phyloP scores from a whole-genome alignment of 345 rosid genomes.

The Iberis pinnata region DNA sequence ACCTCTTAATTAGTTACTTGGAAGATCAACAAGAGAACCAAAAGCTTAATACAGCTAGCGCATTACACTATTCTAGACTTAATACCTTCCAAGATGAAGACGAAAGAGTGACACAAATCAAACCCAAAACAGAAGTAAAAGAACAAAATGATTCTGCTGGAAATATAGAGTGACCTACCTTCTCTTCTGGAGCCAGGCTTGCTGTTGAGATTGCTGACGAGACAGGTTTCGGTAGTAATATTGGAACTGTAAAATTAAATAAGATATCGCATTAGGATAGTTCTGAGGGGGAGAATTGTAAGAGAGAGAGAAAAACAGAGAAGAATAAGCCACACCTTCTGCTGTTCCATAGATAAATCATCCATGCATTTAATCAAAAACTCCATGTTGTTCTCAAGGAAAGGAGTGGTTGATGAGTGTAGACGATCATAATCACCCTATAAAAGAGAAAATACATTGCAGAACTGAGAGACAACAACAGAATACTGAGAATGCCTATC shows the following conservation, averaged over 20 bases:
- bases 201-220: constrained; percentile 97
- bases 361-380: constrained; percentile 99
- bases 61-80: too few species aligned
- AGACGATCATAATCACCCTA: constrained; percentile 93
- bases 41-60: background rate
- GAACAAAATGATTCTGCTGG: background rate
- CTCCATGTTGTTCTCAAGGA: constrained; percentile 83
- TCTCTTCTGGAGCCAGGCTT: constrained; percentile 98
- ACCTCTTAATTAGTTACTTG: constrained; percentile 6
- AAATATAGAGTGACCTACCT: constrained; percentile 36
- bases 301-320: background rate
- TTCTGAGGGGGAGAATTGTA: background rate
- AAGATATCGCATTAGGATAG: background rate
- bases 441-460: background rate
- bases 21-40: background rate
- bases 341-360: constrained; percentile 82
- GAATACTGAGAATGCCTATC: background rate
- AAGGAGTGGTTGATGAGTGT: constrained; percentile 74
- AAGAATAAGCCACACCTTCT: constrained; percentile 51
- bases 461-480: background rate
- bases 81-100: too few species aligned
- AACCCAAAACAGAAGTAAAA: background rate
- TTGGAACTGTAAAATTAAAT: constrained; percentile 68
- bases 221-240: constrained; percentile 71
- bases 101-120: background rate